Base-by-base conservation (phyloP, 495 filamentous ascomycete genomes). In the Lepidopterella palustris region DNA sequence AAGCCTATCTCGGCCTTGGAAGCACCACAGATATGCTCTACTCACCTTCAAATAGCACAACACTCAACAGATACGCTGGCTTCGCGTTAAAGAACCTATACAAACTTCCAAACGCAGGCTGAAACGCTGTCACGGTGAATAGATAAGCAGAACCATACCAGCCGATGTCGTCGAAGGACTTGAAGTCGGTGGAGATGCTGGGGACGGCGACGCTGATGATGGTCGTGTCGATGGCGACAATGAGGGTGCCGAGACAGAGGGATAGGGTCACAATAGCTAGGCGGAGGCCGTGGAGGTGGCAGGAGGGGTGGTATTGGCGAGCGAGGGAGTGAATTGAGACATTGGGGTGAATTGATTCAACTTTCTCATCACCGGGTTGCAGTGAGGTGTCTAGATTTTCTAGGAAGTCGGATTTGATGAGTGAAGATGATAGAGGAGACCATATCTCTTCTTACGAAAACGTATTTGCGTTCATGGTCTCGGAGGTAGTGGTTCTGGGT, bases 101-200 rank as follows among this genome's bases (percentile, higher is more conserved):
- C 4, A 68, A 25, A n/a, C 63, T 72, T 32, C 70, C 70, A 21
- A 62, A 66, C 11, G 55, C 31, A 13, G 64, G 62, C 53, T 71
- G 70, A 18, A 72, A 56, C 15, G 61, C 55, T 28, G 67, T 72
- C 6, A 66, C 50, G 0, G 67, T 71, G 20, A 72, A 48, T 9
- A 72, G 58, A 45, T 68, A 72, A 13, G 70, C 42, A 15, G 52
- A 57, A 11, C 71, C 70, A 53, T 70, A 70, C 71, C 71, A 73
- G 20, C 62, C 68, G 11, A 73, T 56, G 54, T 72, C 65, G 28
- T 67, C 58, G 15, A 73, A 57, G 2, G 57, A 26, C 29, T 69
- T 3, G 61, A 72, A 72, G 1, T 63, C 50, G 15, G 50, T 58
- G 0, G 70, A 64, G 18, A 73, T 68, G 4, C 26, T 47, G 5